These are phyloP conservation scores for Fusarium graminum DNA, from an alignment of 2,329 filamentous ascomycete genomes.

Conservation along the genomic window DNA sequence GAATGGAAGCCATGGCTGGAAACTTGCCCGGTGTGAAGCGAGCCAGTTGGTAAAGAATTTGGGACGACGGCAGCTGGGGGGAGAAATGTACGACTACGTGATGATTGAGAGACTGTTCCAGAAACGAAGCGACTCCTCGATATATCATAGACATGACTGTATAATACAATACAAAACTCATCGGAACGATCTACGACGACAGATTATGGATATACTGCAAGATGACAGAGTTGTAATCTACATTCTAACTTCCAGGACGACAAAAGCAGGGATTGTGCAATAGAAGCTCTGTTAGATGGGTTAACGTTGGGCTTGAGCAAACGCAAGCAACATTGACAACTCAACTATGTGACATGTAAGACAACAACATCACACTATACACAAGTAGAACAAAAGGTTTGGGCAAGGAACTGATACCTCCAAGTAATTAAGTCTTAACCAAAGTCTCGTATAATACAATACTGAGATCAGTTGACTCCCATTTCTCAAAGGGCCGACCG, in stretches of 20 bases:
- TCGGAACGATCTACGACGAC: background rate
- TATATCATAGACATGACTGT: conserved; percentile 42
- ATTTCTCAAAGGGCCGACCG: too few species aligned
- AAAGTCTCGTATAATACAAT: background rate
- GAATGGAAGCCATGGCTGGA: conserved; percentile 87
- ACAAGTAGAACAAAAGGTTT: too few species aligned
- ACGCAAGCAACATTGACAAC: too few species aligned
- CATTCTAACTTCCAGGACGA: background rate
- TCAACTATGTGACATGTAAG: too few species aligned
- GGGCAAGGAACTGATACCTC: too few species aligned
- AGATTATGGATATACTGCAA: accelerated
- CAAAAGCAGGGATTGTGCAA: background rate
- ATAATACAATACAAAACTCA: conserved; percentile 42
- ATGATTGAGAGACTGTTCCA: conserved; percentile 3
- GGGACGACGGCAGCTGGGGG: background rate
- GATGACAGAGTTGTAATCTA: background rate
- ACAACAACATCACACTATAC: too few species aligned
- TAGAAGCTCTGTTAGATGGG: background rate
- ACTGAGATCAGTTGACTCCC: background rate
- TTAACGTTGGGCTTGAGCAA: too few species aligned
- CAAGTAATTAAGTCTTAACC: background rate
- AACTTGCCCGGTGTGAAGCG: conserved; percentile 93
- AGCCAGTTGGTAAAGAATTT: conserved; percentile 83
- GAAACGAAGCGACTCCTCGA: background rate
- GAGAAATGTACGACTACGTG: conserved; percentile 44